A percentile compares a stretch with the other conserved stretches of the same genome.
Evolutionary conservation across 306 rosid species (phyloP).

Genomic region (Herpetospermum pedunculosum): DNA sequence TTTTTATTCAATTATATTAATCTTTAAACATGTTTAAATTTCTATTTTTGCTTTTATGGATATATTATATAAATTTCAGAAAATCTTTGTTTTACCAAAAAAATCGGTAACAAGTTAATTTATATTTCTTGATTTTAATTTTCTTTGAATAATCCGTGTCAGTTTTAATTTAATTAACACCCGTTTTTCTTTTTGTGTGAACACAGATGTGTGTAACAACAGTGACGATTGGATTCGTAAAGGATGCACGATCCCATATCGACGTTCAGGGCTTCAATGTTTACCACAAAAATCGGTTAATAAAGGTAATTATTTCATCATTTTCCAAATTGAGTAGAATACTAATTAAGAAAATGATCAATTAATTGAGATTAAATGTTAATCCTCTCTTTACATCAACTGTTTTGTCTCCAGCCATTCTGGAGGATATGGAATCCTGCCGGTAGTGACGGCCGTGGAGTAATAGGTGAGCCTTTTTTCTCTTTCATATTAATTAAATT

Average conservation of each 20-base stretch:
- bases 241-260: conserved; percentile 80
- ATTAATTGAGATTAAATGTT: too few relatives aligned
- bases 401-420: conserved; percentile 60
- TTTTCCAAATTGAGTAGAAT: too few relatives aligned
- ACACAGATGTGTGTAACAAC: conserved; percentile 66
- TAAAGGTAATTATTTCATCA: conserved; percentile 68
- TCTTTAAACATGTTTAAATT: too few relatives aligned
- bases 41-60: too few relatives aligned
- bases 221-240: conserved; percentile 89
- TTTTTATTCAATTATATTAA: not conserved
- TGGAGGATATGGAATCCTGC: conserved; percentile 99
- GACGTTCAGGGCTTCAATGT: conserved; percentile 92
- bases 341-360: too few relatives aligned
- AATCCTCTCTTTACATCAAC: too few relatives aligned
- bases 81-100: not conserved
- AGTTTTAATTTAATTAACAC: not conserved
- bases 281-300: conserved; percentile 87
- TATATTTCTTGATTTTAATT: not conserved
- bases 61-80: not conserved
- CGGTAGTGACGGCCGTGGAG: conserved; percentile 95
- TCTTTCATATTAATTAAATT: not conserved
- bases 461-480: conserved; percentile 44
- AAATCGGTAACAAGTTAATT: too few relatives aligned
- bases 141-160: too few relatives aligned
- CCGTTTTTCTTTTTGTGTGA: conserved; percentile 12